A percentile compares a stretch with the other conserved stretches of the same genome.
phyloP scores from a whole-genome alignment of 495 filamentous ascomycete species.

The Xylaria nigripes region DNA sequence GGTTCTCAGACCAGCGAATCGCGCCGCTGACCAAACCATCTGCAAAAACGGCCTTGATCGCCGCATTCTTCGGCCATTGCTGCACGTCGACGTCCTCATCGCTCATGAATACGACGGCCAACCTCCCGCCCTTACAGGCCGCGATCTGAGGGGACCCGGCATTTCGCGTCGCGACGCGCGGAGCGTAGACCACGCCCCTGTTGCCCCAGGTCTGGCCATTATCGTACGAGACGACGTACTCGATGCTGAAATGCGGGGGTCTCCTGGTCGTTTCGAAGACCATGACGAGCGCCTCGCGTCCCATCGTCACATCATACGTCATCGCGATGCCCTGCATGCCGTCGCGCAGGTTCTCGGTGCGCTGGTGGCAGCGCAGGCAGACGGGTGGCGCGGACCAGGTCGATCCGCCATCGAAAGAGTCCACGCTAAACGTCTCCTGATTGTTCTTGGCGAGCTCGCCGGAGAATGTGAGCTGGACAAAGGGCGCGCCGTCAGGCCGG shows the following conservation, averaged over 20 bases:
- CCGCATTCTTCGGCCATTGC: conserved; percentile 24
- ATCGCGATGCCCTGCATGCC: conserved; percentile 53
- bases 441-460: conserved; percentile 33
- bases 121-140: conserved; percentile 38
- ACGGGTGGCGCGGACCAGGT: conserved; percentile 37
- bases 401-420: conserved; percentile 46
- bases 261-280: conserved; percentile 50
- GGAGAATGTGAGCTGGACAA: conserved; percentile 45
- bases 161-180: conserved; percentile 28
- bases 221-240: conserved; percentile 50
- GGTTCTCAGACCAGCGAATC: conserved; percentile 15
- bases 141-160: conserved; percentile 55
- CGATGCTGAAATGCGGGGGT: conserved; percentile 43
- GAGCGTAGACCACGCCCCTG: conserved; percentile 46
- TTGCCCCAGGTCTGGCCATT: conserved; percentile 47
- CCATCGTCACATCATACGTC: conserved; percentile 15
- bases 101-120: conserved; percentile 55
- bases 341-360: conserved; percentile 35
- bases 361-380: conserved; percentile 21
- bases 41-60: conserved; percentile 25
- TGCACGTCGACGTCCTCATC: conserved; percentile 41
- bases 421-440: conserved; percentile 52
- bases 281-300: conserved; percentile 40
- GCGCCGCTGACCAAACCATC: conserved; percentile 10
- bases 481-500: conserved; percentile 26